Percentiles rank a stretch among this genome's conserved stretches.
Conservation (phyloP, 2,329 filamentous ascomycete species). For the Aspergillus ibericus region DNA sequence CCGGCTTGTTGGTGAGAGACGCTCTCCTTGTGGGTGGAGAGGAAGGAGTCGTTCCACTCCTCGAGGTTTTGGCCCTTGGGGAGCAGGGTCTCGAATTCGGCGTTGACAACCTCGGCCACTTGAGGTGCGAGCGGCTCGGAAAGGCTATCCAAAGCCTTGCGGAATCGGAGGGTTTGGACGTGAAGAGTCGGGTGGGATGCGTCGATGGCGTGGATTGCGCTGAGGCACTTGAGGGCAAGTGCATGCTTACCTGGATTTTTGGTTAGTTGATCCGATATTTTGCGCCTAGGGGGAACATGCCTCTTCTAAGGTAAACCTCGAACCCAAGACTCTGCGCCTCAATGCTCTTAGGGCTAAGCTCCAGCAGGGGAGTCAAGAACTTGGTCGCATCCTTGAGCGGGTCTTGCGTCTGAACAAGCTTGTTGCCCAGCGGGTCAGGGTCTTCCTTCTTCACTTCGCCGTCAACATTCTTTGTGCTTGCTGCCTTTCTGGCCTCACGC, state of each 20-base stretch:
- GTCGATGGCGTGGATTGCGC: constrained; percentile 69
- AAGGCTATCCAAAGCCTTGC: constrained; percentile 59
- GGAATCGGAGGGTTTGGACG: constrained; percentile 71
- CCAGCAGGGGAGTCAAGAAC: constrained; percentile 76
- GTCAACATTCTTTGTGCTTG: constrained; percentile 57
- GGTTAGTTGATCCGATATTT: constrained; percentile 25
- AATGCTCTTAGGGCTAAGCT: constrained; percentile 77
- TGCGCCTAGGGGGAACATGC: constrained; percentile 54
- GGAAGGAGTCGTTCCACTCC: constrained; percentile 66
- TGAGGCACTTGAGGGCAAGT: constrained; percentile 81
- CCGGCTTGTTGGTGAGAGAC: constrained; percentile 63
- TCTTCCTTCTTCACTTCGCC: constrained; percentile 80
- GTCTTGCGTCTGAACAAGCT: constrained; percentile 76
- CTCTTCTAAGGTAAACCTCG: constrained; percentile 80
- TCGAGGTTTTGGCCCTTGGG: constrained; percentile 58
- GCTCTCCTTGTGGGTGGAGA: constrained; percentile 62
- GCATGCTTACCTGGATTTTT: constrained; percentile 71
- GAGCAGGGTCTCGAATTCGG: constrained; percentile 64
- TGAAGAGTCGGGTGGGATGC: constrained; percentile 70
- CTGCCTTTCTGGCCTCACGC: constrained; percentile 78
- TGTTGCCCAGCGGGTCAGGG: constrained; percentile 78
- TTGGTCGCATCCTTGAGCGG: constrained; percentile 85
- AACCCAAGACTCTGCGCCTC: constrained; percentile 84
- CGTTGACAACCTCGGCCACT: constrained; percentile 67
- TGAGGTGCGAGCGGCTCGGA: constrained; percentile 63